Conservation (phyloP, 2,329 filamentous ascomycete genomes). For the Neonectria ditissima region DNA sequence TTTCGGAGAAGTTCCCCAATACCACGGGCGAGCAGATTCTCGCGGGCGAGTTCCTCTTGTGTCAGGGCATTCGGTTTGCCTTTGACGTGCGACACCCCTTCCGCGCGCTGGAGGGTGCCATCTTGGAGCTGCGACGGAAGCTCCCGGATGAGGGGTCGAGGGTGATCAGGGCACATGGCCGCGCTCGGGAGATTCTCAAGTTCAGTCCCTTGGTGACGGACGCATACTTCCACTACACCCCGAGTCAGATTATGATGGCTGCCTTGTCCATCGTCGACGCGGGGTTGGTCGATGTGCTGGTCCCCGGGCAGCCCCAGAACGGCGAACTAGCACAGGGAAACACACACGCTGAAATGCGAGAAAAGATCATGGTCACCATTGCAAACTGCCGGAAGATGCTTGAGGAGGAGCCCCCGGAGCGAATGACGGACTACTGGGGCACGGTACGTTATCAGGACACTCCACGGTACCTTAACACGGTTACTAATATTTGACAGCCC, state of each 20-base stretch:
- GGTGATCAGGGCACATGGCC: conserved; percentile 74
- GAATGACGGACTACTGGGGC: conserved; percentile 66
- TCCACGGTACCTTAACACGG: too few species aligned
- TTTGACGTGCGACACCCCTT: conserved; percentile 95
- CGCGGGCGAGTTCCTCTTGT: conserved; percentile 91
- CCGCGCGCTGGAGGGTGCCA: conserved; percentile 84
- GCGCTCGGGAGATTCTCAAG: conserved; percentile 79
- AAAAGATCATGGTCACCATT: conserved; percentile 64
- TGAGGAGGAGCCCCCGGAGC: conserved; percentile 67
- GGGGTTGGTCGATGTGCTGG: conserved; percentile 65
- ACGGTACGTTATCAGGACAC: conserved; percentile 53
- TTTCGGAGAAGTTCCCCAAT: conserved; percentile 76
- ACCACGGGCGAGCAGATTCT: conserved; percentile 85
- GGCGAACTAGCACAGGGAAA: conserved; percentile 42
- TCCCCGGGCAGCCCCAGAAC: conserved; percentile 54
- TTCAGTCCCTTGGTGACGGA: conserved; percentile 88
- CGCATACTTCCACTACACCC: conserved; percentile 96
- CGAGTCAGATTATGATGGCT: conserved; percentile 92
- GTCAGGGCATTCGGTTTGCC: conserved; percentile 91
- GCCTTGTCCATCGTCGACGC: conserved; percentile 81
- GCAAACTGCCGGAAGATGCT: conserved; percentile 66
- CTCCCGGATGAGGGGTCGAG: conserved; percentile 69
- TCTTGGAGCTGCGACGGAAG: conserved; percentile 82
- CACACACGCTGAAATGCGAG: conserved; percentile 47
- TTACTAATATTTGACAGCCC: conserved; percentile 49